Conservation (phyloP, 345 rosid genomes). For the Noccaea caerulescens region DNA sequence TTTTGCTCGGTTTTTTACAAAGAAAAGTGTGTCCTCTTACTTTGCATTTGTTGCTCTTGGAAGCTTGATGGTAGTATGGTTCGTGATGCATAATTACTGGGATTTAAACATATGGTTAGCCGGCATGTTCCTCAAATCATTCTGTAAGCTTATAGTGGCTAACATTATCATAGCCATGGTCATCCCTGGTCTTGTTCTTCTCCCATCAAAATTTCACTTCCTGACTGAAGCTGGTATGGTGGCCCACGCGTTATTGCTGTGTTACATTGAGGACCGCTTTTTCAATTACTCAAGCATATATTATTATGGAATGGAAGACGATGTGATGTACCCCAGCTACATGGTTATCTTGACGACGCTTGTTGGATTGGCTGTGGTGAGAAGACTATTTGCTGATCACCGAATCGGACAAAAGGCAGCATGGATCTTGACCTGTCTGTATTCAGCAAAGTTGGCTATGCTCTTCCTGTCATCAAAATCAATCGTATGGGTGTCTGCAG, state of each 20-base stretch:
- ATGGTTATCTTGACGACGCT: slow-evolving; percentile 89
- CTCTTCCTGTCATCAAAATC: slow-evolving; percentile 84
- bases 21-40: slow-evolving; percentile 86
- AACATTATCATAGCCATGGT: slow-evolving; percentile 82
- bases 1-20: slow-evolving; percentile 90
- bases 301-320: slow-evolving; percentile 90
- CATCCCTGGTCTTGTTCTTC: slow-evolving; percentile 94
- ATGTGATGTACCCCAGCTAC: slow-evolving; percentile 98
- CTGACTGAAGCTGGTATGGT: slow-evolving; percentile 81
- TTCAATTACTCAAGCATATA: slow-evolving; percentile 87
- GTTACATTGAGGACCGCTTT: slow-evolving; percentile 86
- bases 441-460: slow-evolving; percentile 92
- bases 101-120: slow-evolving; percentile 98
- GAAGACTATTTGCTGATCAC: slow-evolving; percentile 75
- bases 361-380: slow-evolving; percentile 81
- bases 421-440: slow-evolving; percentile 92
- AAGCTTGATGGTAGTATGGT: slow-evolving; percentile 93
- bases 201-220: slow-evolving; percentile 76
- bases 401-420: slow-evolving; percentile 79
- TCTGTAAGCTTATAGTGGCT: slow-evolving; percentile 87
- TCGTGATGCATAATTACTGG: slow-evolving; percentile 95
- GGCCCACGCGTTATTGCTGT: slow-evolving; percentile 75
- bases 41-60: slow-evolving; percentile 91
- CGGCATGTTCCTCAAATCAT: slow-evolving; percentile 92
- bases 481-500: slow-evolving; percentile 84